Conservation (phyloP, 2,329 filamentous ascomycete genomes). For the Bimuria novae-zelandiae region DNA sequence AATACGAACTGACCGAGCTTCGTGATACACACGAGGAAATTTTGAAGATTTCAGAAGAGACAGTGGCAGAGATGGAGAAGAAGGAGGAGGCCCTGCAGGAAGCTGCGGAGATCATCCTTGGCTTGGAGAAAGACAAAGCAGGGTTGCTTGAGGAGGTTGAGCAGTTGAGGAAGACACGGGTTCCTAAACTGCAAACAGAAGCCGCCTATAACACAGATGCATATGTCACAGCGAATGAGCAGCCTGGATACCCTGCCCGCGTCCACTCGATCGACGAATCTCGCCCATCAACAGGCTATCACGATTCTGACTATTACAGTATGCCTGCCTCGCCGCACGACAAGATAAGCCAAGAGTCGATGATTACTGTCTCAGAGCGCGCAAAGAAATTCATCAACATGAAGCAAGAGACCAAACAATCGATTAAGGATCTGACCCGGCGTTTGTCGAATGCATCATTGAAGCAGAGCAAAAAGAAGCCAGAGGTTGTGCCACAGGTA, state of each 20-base stretch:
- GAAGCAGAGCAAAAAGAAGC: conserved; percentile 21
- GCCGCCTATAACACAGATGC: conserved; percentile 15
- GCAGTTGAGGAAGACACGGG: conserved; percentile 28
- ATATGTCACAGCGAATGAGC: conserved; percentile 18
- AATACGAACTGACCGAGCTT: conserved; percentile 22
- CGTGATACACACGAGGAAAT: conserved; percentile 29
- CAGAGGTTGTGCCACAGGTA: conserved; percentile 21
- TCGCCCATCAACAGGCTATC: conserved; percentile 42
- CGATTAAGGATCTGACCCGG: conserved; percentile 35
- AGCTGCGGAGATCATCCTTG: conserved; percentile 39
- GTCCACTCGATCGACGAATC: conserved; percentile 42
- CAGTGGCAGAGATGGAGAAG: conserved; percentile 29
- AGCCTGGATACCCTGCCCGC: conserved; percentile 20
- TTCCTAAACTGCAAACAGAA: conserved; percentile 19
- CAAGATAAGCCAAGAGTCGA: conserved; percentile 25
- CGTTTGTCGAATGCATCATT: conserved; percentile 39
- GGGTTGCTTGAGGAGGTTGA: conserved; percentile 28
- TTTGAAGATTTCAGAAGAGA: conserved; percentile 33
- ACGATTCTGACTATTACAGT: conserved; percentile 46
- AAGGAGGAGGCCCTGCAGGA: conserved; percentile 37
- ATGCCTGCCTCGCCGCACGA: conserved; percentile 39
- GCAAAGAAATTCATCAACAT: conserved; percentile 37
- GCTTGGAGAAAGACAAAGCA: conserved; percentile 33
- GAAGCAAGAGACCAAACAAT: conserved; percentile 28
- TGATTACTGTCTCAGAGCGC: conserved; percentile 30